These are phyloP conservation scores for Trebouxiophyceae sp. DNA, from an alignment of 163 green algal genomes.

Conservation along the genomic window DNA sequence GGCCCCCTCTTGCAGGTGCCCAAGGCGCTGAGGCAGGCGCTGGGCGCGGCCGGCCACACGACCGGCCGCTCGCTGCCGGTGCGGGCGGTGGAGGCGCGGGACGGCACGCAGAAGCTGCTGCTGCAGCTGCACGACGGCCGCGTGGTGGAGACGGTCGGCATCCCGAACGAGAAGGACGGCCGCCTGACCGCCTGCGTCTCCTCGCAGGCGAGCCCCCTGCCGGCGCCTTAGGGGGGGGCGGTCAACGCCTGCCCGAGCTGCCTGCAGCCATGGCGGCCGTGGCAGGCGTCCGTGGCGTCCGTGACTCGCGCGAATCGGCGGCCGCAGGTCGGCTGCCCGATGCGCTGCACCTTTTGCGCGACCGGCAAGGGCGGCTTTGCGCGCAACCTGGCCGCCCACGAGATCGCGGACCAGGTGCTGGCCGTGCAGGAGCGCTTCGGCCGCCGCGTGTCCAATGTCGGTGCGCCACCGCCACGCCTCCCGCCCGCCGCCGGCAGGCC, in stretches of 20 bases:
- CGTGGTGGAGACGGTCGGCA: slow-evolving; percentile 85
- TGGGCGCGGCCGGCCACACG: slow-evolving; percentile 42
- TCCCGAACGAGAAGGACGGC: slow-evolving; percentile 56
- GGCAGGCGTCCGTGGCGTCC: too few species aligned
- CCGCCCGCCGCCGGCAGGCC: too few species aligned
- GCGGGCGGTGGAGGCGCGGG: slow-evolving; percentile 33
- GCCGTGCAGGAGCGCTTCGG: slow-evolving; percentile 69
- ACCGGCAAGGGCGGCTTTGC: slow-evolving; percentile 96
- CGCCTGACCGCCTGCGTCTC: slow-evolving; percentile 93
- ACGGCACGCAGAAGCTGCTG: slow-evolving; percentile 90
- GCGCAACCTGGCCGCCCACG: slow-evolving; percentile 79
- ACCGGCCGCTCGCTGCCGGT: slow-evolving; percentile 68
- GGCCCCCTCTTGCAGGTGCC: slow-evolving; percentile 37
- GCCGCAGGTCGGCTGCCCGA: slow-evolving; percentile 87
- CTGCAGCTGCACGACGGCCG: slow-evolving; percentile 79
- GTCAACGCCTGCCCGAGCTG: neutral
- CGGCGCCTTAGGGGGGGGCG: neutral
- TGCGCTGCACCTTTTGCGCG: slow-evolving; percentile 97
- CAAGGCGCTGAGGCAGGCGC: slow-evolving; percentile 40
- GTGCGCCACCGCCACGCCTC: slow-evolving; percentile 5
- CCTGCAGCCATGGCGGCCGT: too few species aligned
- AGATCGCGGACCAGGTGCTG: slow-evolving; percentile 92
- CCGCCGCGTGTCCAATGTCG: slow-evolving; percentile 30
- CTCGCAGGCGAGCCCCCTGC: slow-evolving; percentile 59
- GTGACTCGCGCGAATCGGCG: neutral